These are phyloP conservation scores for Colletotrichum incanum DNA, from an alignment of 2,329 filamentous ascomycete species.

Conservation along the genomic window DNA sequence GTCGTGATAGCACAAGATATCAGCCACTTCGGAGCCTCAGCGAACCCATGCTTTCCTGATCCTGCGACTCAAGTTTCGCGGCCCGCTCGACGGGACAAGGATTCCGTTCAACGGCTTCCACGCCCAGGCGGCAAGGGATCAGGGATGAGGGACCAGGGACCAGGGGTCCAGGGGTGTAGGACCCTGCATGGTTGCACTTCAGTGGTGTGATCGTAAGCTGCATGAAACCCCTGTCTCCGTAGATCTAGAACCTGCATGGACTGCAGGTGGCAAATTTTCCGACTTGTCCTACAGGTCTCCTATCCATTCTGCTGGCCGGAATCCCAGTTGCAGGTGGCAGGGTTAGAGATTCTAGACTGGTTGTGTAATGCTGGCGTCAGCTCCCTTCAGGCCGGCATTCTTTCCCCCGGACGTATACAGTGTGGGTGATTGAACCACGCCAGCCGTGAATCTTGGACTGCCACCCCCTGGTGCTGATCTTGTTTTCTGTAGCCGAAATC, in stretches of 20 bases:
- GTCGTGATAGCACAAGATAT: neutral
- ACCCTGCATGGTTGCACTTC: slow-evolving; percentile 2
- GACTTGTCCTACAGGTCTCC: neutral
- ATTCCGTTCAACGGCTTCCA: neutral
- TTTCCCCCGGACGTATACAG: slow-evolving; percentile 5
- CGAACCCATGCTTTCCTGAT: slow-evolving; percentile 4
- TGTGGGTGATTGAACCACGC: slow-evolving; percentile 3
- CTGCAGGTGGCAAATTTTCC: too few relatives aligned
- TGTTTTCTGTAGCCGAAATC: slow-evolving; percentile 5
- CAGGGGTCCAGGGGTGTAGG: neutral
- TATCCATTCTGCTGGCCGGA: neutral
- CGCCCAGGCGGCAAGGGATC: neutral
- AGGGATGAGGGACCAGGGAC: neutral
- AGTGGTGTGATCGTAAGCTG: slow-evolving; percentile 7
- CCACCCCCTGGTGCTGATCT: neutral
- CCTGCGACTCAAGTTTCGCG: neutral
- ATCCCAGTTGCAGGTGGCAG: neutral
- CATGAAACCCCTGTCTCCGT: neutral
- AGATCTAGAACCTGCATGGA: slow-evolving; percentile 1
- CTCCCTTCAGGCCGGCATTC: neutral
- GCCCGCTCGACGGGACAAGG: neutral
- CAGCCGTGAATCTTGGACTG: slow-evolving; percentile 3
- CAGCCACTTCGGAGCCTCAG: neutral
- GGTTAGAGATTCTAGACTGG: slow-evolving; percentile 3
- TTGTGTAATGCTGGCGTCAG: neutral